Evolutionary conservation across 148 eudicot genomes (phyloP), one percentile per base, ranked within the genome.

Genomic region (Rhododendron ferrugineum): DNA sequence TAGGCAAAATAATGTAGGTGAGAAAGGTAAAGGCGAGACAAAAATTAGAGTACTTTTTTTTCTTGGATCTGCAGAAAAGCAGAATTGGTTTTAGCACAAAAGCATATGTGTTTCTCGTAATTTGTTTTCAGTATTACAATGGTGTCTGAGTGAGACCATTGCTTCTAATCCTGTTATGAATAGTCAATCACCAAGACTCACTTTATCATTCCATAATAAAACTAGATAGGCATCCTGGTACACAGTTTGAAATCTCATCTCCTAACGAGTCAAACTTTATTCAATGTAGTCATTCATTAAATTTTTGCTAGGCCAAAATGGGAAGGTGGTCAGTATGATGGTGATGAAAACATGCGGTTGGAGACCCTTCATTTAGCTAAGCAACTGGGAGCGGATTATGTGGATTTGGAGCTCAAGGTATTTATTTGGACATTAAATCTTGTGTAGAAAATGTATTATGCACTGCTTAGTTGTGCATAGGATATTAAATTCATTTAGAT

Each of bases 391-490:
- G 94, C 95, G 23, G 92, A 91, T 87, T 94, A 90, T 84, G 81
- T 94, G 50, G 98, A 94, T 76, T 87, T 94, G 78, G 95, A 94
- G 76, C 94, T 93, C 83, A 90, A 94, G 95, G 98, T 94, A 88
- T 7, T 46, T 36, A 40, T 0, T 40, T 56, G 37, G 28, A 16
- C 11, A 80, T 36, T n/a, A 34, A 80, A 76, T 58, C 46, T 26
- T 11, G 0, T 70, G 10, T 11, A 30, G 47, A 60, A 60, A 40
- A 36, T 37, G 14, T 22, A 40, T 81, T 56, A 8, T 18, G 22
- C 8, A 22, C 5, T 54, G 20, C 70, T 80, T 50, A 52, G 10
- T 11, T 47, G 20, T 52, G 82, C 40, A 56, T 16, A 49, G 50
- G 82, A 52, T 40, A 30, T 80, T 80, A n/a, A 54, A 32, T 9